Base-by-base conservation (phyloP, 2,329 filamentous ascomycete species). In the Cercospora zeina region DNA sequence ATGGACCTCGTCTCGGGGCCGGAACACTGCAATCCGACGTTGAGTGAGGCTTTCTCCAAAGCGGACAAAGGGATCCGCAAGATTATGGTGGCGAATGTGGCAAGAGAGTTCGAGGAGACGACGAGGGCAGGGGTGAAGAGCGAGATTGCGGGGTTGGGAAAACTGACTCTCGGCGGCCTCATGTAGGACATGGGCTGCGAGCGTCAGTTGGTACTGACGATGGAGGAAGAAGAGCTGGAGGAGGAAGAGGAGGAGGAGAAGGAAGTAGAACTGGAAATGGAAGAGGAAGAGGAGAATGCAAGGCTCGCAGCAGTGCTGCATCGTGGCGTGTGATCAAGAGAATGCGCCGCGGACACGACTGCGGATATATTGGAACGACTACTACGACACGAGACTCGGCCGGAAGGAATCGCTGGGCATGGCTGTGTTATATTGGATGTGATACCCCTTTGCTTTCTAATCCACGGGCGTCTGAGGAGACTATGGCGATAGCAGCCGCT, bases 101-200 rank as follows among this genome's bases (percentile, higher is more conserved):
- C 97, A 53, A 88, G 92, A 68, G 95, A 99, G 73, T 97, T 97
- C 75, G 95, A 97, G 75, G 93, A 97, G 62, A 85, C 86, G 19
- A 95, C 89, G 74, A 82, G 93, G 50, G 81, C 80, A 49, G 88
- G 89, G 9, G 85, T 91, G 31, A 93, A 89, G 77, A 85, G 84
- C 11, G 95, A 99, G 78, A 82, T 97, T 53, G 87, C 88, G 1
- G 92, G 89, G 34, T 86, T 99, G 39, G 90, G 91, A 54, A 95
- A 91, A 75, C 89, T 97, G 31, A 92, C 97, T 1, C 77, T 97
- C 1, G 91, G 92, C 2, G 95, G 93, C 0, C 79, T 97, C 68
- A 88, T 97, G 84, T 86, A 72, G 69, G 67, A 68, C 27, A 58
- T 67, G 56, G 42, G 54, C 14, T 21, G 57, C 37, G 63, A 62